Conservation (phyloP, 2,329 filamentous ascomycete species). For the Phialemonium atrogriseum region DNA sequence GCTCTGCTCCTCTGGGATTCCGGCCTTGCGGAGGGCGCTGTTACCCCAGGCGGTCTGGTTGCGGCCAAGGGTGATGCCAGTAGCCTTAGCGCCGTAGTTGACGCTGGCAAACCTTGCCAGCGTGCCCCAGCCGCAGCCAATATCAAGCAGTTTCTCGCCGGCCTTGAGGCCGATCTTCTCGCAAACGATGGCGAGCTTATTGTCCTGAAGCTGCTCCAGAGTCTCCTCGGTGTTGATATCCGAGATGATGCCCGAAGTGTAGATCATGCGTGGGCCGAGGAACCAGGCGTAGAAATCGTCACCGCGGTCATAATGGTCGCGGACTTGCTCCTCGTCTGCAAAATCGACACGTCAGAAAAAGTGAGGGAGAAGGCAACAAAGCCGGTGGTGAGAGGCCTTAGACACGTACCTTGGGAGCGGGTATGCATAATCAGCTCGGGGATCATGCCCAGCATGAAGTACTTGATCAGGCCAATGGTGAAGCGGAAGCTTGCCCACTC, state of each 20-base stretch:
- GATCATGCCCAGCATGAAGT: slow-evolving; percentile 79
- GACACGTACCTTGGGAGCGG: slow-evolving; percentile 63
- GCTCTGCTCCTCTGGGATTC: slow-evolving; percentile 80
- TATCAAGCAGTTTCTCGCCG: slow-evolving; percentile 80
- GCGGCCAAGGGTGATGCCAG: slow-evolving; percentile 85
- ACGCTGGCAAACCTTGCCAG: slow-evolving; percentile 86
- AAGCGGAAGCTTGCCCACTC: slow-evolving; percentile 96
- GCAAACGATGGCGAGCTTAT: slow-evolving; percentile 91
- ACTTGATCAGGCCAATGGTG: slow-evolving; percentile 76
- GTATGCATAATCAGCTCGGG: slow-evolving; percentile 91
- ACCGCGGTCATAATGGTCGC: slow-evolving; percentile 94
- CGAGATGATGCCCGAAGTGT: slow-evolving; percentile 90
- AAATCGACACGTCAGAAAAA: no score
- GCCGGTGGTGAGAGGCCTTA: background rate
- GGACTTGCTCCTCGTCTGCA: slow-evolving; percentile 90
- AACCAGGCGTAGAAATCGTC: slow-evolving; percentile 99
- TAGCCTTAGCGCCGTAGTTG: slow-evolving; percentile 77
- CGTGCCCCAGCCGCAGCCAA: slow-evolving; percentile 97
- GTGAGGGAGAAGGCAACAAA: slow-evolving; percentile 8
- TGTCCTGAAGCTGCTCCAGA: slow-evolving; percentile 93
- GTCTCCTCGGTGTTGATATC: slow-evolving; percentile 82
- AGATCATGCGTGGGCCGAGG: slow-evolving; percentile 96
- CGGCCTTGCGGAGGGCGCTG: slow-evolving; percentile 71
- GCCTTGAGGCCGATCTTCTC: slow-evolving; percentile 85
- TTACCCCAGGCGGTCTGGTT: slow-evolving; percentile 99